Conservation (phyloP, 1,284 basidiomycete species). For the Leccinum ponderosum region DNA sequence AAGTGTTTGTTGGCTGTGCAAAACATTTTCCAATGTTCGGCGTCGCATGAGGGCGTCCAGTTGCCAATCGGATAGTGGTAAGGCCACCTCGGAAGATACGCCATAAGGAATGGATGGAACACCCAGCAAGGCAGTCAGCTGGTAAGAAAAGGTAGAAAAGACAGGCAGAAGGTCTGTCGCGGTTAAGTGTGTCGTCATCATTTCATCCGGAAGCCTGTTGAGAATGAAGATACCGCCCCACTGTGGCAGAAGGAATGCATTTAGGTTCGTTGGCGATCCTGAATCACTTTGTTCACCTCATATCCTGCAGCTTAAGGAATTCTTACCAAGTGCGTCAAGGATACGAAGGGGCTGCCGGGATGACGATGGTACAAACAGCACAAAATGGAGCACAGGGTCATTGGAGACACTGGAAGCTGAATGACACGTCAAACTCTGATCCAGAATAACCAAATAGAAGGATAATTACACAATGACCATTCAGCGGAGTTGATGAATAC, state of each 20-base stretch:
- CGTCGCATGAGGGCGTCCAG: slow-evolving; percentile 73
- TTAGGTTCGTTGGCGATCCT: slow-evolving; percentile 50
- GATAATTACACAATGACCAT: slow-evolving; percentile 82
- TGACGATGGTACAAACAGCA: slow-evolving; percentile 85
- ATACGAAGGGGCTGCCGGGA: slow-evolving; percentile 72
- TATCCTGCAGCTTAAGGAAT: slow-evolving; percentile 4
- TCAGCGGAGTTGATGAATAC: slow-evolving; percentile 95
- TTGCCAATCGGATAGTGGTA: slow-evolving; percentile 68
- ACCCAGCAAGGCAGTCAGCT: slow-evolving; percentile 80
- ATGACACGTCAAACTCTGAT: slow-evolving; percentile 12
- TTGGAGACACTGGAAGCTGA: slow-evolving; percentile 81
- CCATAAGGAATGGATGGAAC: slow-evolving; percentile 61
- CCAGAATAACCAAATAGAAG: neutral
- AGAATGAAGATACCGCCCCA: slow-evolving; percentile 91
- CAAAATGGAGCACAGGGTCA: slow-evolving; percentile 91
- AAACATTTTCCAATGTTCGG: slow-evolving; percentile 72
- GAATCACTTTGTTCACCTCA: slow-evolving; percentile 9
- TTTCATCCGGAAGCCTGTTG: slow-evolving; percentile 52
- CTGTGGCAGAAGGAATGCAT: slow-evolving; percentile 89
- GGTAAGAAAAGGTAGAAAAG: slow-evolving; percentile 74
- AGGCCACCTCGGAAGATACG: slow-evolving; percentile 32
- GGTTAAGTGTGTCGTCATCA: slow-evolving; percentile 39
- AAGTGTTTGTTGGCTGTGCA: slow-evolving; percentile 72
- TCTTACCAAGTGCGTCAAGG: slow-evolving; percentile 56
- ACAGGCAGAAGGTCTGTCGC: slow-evolving; percentile 48